A percentile compares a stretch with the other conserved stretches of the same genome.
phyloP scores from a whole-genome alignment of 2,329 filamentous ascomycete species.

The Hypoxylon sp. region DNA sequence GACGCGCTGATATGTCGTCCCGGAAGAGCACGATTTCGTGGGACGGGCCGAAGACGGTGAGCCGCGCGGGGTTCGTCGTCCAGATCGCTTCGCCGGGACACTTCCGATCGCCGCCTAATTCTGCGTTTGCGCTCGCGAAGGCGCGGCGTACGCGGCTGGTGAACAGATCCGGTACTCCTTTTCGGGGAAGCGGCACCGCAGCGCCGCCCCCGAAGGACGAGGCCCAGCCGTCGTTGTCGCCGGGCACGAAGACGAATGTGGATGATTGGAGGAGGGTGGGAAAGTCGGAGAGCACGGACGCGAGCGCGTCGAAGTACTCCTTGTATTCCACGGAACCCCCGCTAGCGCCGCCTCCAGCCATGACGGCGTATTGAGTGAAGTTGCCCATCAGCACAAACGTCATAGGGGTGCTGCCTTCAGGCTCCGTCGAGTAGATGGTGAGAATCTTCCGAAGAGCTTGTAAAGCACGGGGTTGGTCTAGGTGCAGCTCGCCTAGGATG shows the following conservation, averaged over 20 bases:
- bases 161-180: conserved; percentile 87
- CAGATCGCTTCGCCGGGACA: conserved; percentile 81
- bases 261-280: conserved; percentile 82
- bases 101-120: conserved; percentile 63
- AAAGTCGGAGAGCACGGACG: conserved; percentile 85
- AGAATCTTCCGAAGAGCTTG: conserved; percentile 86
- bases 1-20: conserved; percentile 85
- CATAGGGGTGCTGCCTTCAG: conserved; percentile 77
- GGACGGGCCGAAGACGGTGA: conserved; percentile 87
- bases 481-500: conserved; percentile 87
- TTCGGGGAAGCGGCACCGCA: conserved; percentile 77
- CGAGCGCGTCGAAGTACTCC: conserved; percentile 92
- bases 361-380: conserved; percentile 78
- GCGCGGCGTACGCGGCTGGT: conserved; percentile 87
- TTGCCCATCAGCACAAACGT: conserved; percentile 89
- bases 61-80: conserved; percentile 87
- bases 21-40: conserved; percentile 90
- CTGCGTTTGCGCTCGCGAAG: conserved; percentile 83
- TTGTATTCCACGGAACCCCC: conserved; percentile 96
- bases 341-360: conserved; percentile 76
- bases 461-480: conserved; percentile 86
- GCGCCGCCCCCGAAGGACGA: conserved; percentile 86
- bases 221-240: conserved; percentile 97
- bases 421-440: conserved; percentile 77
- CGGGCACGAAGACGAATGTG: conserved; percentile 93